Conservation (phyloP, 805 yeast genomes). For the Metschnikowia baotianmanensis region DNA sequence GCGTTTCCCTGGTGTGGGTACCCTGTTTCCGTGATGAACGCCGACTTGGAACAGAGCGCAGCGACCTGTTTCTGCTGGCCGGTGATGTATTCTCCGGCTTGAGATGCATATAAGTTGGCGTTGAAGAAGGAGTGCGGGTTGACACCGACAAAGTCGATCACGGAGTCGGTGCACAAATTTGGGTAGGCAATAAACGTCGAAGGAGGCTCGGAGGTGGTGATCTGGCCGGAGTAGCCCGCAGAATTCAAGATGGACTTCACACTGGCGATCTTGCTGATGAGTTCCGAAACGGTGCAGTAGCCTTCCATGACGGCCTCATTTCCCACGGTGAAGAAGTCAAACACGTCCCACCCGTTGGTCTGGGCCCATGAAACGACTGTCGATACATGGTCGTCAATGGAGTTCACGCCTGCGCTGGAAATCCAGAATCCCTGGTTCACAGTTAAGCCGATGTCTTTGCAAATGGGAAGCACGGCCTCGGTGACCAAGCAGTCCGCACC, state of each 20-base stretch:
- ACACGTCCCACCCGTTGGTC: slow-evolving; percentile 65
- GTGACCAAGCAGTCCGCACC: slow-evolving; percentile 84
- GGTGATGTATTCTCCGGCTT: slow-evolving; percentile 68
- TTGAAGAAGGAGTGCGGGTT: slow-evolving; percentile 89
- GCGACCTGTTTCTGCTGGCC: slow-evolving; percentile 59
- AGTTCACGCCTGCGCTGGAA: slow-evolving; percentile 57
- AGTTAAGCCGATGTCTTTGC: slow-evolving; percentile 56
- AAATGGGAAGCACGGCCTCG: slow-evolving; percentile 60
- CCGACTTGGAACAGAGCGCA: slow-evolving; percentile 53
- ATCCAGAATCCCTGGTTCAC: slow-evolving; percentile 92
- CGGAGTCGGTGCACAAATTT: slow-evolving; percentile 63
- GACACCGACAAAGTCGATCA: slow-evolving; percentile 78
- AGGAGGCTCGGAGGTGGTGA: slow-evolving; percentile 93
- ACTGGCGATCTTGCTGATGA: slow-evolving; percentile 59
- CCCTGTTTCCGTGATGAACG: slow-evolving; percentile 81
- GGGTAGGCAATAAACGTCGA: slow-evolving; percentile 63
- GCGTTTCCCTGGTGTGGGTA: slow-evolving; percentile 74
- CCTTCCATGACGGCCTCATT: slow-evolving; percentile 79
- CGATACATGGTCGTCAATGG: slow-evolving; percentile 59
- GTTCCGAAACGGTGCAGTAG: slow-evolving; percentile 57
- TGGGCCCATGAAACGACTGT: slow-evolving; percentile 48
- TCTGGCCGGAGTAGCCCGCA: slow-evolving; percentile 75
- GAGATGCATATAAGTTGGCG: slow-evolving; percentile 52
- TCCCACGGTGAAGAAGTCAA: slow-evolving; percentile 78
- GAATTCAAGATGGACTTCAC: slow-evolving; percentile 56